phyloP scores from a whole-genome alignment of 106 monocot genomes.

The Dendrobium chrysotoxum region DNA sequence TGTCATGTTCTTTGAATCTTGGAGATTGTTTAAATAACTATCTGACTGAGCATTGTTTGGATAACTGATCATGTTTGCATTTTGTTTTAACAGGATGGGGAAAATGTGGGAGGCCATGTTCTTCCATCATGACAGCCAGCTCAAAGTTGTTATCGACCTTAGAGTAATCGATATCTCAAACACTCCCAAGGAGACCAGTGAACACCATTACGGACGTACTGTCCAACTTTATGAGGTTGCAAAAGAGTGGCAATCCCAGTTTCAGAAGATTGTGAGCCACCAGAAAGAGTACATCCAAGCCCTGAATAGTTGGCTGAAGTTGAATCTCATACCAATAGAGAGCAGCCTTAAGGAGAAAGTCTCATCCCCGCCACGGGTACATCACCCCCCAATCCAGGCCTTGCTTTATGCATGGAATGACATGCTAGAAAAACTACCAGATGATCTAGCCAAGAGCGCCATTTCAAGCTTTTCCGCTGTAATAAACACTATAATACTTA shows the following conservation, averaged over 20 bases:
- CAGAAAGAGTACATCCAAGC: constrained; percentile 74
- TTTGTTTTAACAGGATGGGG: constrained; percentile 52
- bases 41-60: background rate
- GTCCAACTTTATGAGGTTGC: constrained; percentile 45
- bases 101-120: constrained; percentile 85
- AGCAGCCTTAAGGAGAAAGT: constrained; percentile 88
- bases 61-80: background rate
- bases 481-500: constrained; percentile 40
- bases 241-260: constrained; percentile 60
- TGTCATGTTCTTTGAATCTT: background rate
- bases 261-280: constrained; percentile 51
- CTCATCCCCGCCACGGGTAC: constrained; percentile 49
- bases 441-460: constrained; percentile 52
- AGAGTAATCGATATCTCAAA: constrained; percentile 42
- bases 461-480: constrained; percentile 64
- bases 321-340: constrained; percentile 79
- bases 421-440: constrained; percentile 65
- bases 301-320: constrained; percentile 76
- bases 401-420: constrained; percentile 78
- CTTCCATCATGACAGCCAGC: constrained; percentile 56
- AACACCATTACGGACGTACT: constrained; percentile 48
- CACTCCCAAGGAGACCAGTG: constrained; percentile 53
- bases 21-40: background rate
- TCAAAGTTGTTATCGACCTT: constrained; percentile 45
- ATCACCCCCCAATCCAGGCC: constrained; percentile 40